phyloP scores from a whole-genome alignment of 768 basidiomycete species.

The Pleurotus salmoneostramineus region DNA sequence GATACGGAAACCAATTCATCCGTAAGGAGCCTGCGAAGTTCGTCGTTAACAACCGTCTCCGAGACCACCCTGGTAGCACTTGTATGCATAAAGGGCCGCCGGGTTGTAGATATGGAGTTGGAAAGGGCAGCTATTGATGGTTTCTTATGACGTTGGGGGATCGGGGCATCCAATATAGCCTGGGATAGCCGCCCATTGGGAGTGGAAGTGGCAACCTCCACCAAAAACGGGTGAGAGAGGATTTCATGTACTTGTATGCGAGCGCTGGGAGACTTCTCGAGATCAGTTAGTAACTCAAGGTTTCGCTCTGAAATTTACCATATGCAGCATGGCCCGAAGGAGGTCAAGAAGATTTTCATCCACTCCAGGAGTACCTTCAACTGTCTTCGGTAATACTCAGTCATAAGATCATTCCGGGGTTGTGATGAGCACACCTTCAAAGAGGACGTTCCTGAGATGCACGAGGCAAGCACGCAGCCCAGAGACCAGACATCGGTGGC shows the following conservation, averaged over 20 bases:
- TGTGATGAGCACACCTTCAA: constrained; percentile 24
- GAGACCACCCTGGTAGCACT: neutral
- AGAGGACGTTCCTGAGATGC: constrained; percentile 29
- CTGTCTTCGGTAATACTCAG: neutral
- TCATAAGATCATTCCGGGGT: neutral
- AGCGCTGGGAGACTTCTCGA: constrained; percentile 19
- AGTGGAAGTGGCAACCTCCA: constrained; percentile 9
- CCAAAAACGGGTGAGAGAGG: constrained; percentile 27
- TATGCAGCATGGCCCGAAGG: constrained; percentile 20
- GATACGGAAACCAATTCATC: constrained; percentile 13
- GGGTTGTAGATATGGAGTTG: neutral
- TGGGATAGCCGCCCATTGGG: neutral
- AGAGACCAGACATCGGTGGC: constrained; percentile 44
- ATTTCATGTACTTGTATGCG: constrained; percentile 23
- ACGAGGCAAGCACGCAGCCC: constrained; percentile 35
- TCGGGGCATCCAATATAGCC: neutral
- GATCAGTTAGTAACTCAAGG: constrained; percentile 4
- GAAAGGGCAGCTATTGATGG: neutral
- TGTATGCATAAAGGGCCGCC: neutral
- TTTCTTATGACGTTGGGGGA: neutral
- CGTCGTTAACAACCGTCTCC: constrained; percentile 15
- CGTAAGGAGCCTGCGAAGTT: constrained; percentile 15
- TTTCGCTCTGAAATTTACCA: constrained; percentile 15
- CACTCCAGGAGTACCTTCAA: neutral
- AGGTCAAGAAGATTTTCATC: constrained; percentile 16